Evolutionary conservation across 805 yeast genomes (phyloP), one percentile per base, ranked within the genome.

Genomic region (Cyberlindnera saturnus): DNA sequence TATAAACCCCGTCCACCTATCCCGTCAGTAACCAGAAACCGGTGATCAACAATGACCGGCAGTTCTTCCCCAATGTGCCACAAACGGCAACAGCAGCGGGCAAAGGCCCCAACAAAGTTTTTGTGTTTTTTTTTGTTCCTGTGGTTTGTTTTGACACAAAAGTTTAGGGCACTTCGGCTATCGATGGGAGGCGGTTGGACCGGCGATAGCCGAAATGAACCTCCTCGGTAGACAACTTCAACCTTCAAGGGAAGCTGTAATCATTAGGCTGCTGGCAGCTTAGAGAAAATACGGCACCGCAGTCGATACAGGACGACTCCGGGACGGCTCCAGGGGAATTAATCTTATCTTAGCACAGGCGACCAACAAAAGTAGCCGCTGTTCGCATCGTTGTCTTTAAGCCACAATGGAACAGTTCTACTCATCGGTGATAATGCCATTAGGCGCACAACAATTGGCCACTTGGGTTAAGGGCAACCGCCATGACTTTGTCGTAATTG

Each of bases 401-500:
- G 33, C 16, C 15, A 23, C 28, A 9, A 23, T 23, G 28, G 28
- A 23, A 23, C 10, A 6, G 28, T 10, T 23, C 11, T 23, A 5
- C 28, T 23, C 11, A 23, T 23, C 28, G 2, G 11, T 19, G 16
- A 36, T 43, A 26, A 10, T 14, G 17, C 28, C 9, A 19, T 30
- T 48, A 15, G 39, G 30, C 3, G 49, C 52, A 3, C 32, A 35
- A 5, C 16, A 30, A 2, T 44, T 52, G 18, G 38, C 36, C 20
- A 29, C 42, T 10, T 47, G 53, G 50, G 13, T 50, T 4, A 13
- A 20, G n/a, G 11, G 5, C 23, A 36, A 11, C 26, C 20, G 5
- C 11, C 18, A 28, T 10, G 34, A 35, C 15, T 30, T 50, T 8
- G 43, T 44, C 5, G 36, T 56, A 3, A 38, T 56, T 16, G 60